Evolutionary conservation across 164 flowering plant species (phyloP).

Genomic region (Berberis thunbergii): DNA sequence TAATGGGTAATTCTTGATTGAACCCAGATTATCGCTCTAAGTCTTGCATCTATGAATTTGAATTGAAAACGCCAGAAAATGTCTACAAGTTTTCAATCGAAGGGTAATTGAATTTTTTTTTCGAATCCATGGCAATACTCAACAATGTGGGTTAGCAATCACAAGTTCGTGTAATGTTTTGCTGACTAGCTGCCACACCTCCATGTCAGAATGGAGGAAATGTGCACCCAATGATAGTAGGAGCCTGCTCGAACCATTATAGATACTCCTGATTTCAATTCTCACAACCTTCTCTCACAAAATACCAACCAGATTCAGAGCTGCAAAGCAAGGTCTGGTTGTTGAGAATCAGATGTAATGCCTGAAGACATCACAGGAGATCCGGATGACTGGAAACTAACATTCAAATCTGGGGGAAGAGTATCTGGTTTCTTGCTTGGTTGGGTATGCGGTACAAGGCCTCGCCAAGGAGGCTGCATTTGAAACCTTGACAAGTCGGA

Average conservation of each 20-base stretch:
- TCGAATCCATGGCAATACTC: no score
- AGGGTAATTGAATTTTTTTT: no score
- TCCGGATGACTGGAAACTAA: slow-evolving; percentile 65
- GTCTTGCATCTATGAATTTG: no score
- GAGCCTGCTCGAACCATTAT: background rate
- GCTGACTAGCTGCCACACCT: background rate
- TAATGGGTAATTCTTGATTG: background rate
- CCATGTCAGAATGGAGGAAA: background rate
- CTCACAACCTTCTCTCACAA: background rate
- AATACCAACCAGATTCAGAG: slow-evolving; percentile 29
- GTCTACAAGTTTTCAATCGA: no score
- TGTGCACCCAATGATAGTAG: background rate
- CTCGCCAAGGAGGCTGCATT: slow-evolving; percentile 47
- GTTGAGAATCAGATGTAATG: slow-evolving; percentile 63
- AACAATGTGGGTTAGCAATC: no score
- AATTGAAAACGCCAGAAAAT: no score
- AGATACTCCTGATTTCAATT: background rate
- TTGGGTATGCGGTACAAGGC: slow-evolving; percentile 40
- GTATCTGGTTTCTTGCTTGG: slow-evolving; percentile 49
- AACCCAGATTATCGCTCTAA: no score
- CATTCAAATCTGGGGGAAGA: slow-evolving; percentile 85
- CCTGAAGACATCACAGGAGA: slow-evolving; percentile 63
- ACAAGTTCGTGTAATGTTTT: no score
- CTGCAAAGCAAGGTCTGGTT: slow-evolving; percentile 93
- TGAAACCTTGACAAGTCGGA: slow-evolving; percentile 58